Base-by-base conservation (phyloP, 768 basidiomycete genomes). In the Leccinum fibrillosum region DNA sequence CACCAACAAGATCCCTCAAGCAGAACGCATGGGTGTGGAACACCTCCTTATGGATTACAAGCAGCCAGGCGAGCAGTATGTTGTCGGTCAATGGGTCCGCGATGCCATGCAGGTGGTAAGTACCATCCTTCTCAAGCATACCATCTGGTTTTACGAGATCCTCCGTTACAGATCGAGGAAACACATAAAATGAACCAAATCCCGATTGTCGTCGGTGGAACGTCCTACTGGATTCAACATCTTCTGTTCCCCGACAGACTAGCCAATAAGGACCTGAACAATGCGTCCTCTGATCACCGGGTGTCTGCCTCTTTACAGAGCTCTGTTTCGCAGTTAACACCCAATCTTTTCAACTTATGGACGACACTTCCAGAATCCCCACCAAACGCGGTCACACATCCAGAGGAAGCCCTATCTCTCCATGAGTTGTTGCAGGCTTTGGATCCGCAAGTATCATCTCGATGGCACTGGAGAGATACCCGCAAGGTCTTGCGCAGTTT, bases 381-480 rank as follows among this genome's bases (percentile, higher is more conserved):
- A 0, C 83, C 86, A 3, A 80, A 78, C 5, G 88, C 89, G 1
- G 74, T 76, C 49, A 69, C 71, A 1, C 75, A 86, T 59, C 84
- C 84, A 1, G 78, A 82, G 10, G 72, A 73, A 8, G 86, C 90
- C 1, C 78, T 88, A 51, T 69, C 77, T n/a, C 73, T 97, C 17
- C 82, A 94, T 66, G 74, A 70, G 10, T 76, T 98, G 12, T 75
- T 99, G 19, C 72, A 74, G 9, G 68, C 75, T 4, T 78, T 98
- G 5, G 97, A 98, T 65, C 86, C 85, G 0, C 63, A 69, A 0
- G 84, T 93, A 48, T 92, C 90, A 1, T 79, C 79, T 30, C 78
- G 94, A 60, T 98, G 96, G 96, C 97, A 99, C 69, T 98, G 96
- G 96, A 82, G 80, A 62, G 97, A 99, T 65, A 88, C 92, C 0